phyloP scores from a whole-genome alignment of 2,329 filamentous ascomycete species.

The Fusarium miscanthi region DNA sequence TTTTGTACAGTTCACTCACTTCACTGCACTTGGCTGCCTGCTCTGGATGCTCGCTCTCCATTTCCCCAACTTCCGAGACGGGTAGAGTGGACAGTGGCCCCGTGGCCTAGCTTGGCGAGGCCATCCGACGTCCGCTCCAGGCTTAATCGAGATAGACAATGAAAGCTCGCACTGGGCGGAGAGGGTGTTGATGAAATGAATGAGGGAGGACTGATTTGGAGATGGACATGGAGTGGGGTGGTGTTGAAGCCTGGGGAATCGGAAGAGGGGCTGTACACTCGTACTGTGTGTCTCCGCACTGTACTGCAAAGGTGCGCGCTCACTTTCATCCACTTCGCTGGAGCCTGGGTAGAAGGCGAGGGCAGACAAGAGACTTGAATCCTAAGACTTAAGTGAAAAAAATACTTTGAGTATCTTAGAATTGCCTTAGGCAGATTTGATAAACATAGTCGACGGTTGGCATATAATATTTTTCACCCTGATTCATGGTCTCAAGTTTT shows the following conservation, averaged over 20 bases:
- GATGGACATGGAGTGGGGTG: not conserved
- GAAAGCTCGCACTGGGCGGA: conserved; percentile 42
- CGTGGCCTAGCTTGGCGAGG: conserved; percentile 20
- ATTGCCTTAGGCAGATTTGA: not conserved
- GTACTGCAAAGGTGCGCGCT: not conserved
- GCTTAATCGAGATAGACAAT: conserved; percentile 37
- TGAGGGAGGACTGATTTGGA: conserved; percentile 2
- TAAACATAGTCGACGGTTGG: not conserved
- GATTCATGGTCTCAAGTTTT: not conserved
- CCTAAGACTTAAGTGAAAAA: not conserved
- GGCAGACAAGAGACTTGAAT: not conserved
- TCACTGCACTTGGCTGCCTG: not conserved
- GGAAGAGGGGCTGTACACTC: conserved; percentile 19
- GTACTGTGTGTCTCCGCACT: conserved; percentile 5
- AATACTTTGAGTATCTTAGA: not conserved
- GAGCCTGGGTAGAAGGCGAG: not conserved
- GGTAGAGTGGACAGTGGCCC: conserved; percentile 42
- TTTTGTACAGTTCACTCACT: conserved; percentile 21
- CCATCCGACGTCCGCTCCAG: conserved; percentile 27
- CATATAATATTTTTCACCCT: not conserved
- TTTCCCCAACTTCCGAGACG: conserved; percentile 42
- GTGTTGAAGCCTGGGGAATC: conserved; percentile 24
- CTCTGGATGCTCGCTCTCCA: conserved; percentile 16
- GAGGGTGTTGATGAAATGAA: conserved; percentile 31
- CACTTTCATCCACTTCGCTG: not conserved